These are phyloP conservation scores for Phialemoniopsis sp. DNA, from an alignment of 2,329 filamentous ascomycete species.

Conservation along the genomic window DNA sequence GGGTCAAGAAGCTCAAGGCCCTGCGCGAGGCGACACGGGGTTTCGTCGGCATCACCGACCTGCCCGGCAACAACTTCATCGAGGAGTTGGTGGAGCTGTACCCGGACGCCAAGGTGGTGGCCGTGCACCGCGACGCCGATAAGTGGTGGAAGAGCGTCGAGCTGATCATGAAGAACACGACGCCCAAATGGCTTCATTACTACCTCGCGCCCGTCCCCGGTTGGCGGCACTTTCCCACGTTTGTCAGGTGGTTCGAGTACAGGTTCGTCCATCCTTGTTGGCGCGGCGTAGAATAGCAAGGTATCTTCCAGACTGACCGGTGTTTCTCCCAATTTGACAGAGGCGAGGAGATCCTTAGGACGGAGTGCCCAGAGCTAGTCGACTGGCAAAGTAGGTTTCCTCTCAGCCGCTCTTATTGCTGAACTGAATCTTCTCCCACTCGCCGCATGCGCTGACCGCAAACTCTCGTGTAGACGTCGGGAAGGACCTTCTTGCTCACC, in stretches of 20 bases:
- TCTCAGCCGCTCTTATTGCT: too few relatives aligned
- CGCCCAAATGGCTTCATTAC: conserved; percentile 1
- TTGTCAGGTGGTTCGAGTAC: too few relatives aligned
- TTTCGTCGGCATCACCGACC: conserved; percentile 34
- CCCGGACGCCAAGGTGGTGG: conserved; percentile 37
- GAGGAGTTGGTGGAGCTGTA: conserved; percentile 36
- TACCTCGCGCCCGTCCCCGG: conserved; percentile 2
- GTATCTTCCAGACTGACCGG: too few relatives aligned
- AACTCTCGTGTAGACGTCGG: background rate
- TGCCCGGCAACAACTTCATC: conserved; percentile 30
- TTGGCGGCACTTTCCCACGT: conserved; percentile 4
- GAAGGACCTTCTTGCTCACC: conserved; percentile 1
- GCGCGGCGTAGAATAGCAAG: too few relatives aligned
- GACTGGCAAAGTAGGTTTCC: too few relatives aligned
- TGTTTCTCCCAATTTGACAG: too few relatives aligned
- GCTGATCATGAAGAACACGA: conserved; percentile 3
- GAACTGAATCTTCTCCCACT: too few relatives aligned
- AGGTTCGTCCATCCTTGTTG: too few relatives aligned
- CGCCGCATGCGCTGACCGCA: too few relatives aligned
- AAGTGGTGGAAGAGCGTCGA: conserved; percentile 22
- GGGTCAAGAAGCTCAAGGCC: conserved; percentile 4
- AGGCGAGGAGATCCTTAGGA: too few relatives aligned
- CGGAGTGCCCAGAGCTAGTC: too few relatives aligned
- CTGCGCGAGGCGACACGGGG: conserved; percentile 24
- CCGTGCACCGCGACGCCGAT: conserved; percentile 23